Evolutionary conservation across 345 rosid genomes (phyloP).

Genomic region (Populus alba): DNA sequence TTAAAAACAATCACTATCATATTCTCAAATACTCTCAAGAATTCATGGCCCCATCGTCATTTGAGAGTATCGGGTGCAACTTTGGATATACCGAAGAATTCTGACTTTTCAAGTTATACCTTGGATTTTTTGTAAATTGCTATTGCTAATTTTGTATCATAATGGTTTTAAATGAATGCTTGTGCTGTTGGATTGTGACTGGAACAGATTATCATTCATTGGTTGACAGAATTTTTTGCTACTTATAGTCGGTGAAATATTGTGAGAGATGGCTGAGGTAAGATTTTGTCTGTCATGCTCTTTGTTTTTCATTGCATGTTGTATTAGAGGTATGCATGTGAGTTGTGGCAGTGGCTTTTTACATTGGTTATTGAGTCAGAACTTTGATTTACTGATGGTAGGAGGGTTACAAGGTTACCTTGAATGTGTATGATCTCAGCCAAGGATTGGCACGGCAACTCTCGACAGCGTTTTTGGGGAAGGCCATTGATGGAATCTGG

Average conservation of each 20-base stretch:
- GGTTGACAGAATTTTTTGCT: not conserved
- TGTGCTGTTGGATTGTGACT: not conserved
- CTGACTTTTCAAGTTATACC: no score
- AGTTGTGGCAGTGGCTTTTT: not conserved
- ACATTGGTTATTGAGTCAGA: not conserved
- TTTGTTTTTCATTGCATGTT: not conserved
- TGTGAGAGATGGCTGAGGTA: constrained; percentile 41
- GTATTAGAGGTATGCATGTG: not conserved
- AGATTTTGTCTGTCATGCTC: not conserved
- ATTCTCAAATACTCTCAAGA: no score
- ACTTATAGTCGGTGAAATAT: not conserved
- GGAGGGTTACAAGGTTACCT: constrained; percentile 70
- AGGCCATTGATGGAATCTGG: constrained; percentile 90
- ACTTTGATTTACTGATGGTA: constrained; percentile 30
- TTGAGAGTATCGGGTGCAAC: no score
- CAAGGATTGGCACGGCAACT: constrained; percentile 92
- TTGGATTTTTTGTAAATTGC: no score
- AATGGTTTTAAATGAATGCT: no score
- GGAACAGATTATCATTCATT: constrained; percentile 13
- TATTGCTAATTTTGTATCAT: no score
- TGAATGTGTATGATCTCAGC: constrained; percentile 90
- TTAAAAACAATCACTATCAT: no score
- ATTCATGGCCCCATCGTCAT: no score
- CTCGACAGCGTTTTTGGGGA: constrained; percentile 71
- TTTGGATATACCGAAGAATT: no score